These are phyloP conservation scores for Arthonia radiata DNA, from an alignment of 495 filamentous ascomycete genomes.

Conservation along the genomic window DNA sequence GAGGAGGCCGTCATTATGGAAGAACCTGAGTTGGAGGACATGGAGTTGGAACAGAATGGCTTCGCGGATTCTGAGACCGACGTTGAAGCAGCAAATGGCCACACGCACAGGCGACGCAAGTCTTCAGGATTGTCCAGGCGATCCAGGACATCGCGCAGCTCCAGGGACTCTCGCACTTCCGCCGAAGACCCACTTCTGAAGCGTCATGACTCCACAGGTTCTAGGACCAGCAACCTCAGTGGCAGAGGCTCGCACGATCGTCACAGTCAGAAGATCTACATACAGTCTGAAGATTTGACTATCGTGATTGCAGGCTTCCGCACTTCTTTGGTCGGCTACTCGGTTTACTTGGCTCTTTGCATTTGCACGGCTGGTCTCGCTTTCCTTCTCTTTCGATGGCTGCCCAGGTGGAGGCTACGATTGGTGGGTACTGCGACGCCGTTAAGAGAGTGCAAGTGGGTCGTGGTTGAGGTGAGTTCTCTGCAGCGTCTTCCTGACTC, in stretches of 20 bases:
- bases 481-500: conserved; percentile 1
- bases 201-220: conserved; percentile 22
- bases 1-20: conserved; percentile 27
- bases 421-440: conserved; percentile 42
- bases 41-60: conserved; percentile 12
- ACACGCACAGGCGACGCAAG: conserved; percentile 21
- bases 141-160: too few species aligned
- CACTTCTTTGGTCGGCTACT: conserved; percentile 41
- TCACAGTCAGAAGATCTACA: conserved; percentile 69
- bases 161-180: too few species aligned
- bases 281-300: conserved; percentile 77
- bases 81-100: conserved; percentile 12
- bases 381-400: conserved; percentile 70
- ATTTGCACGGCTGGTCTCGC: conserved; percentile 45
- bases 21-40: conserved; percentile 20
- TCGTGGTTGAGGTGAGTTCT: conserved; percentile 77
- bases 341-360: conserved; percentile 43
- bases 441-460: conserved; percentile 59
- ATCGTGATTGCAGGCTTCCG: conserved; percentile 79
- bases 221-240: conserved; percentile 28
- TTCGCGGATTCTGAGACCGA: conserved; percentile 17
- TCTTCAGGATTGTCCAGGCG: conserved; percentile 27
- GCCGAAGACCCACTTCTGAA: conserved; percentile 49
- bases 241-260: conserved; percentile 29
- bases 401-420: conserved; percentile 63